Base-by-base conservation (phyloP, 2,329 filamentous ascomycete genomes). In the Ceratocystis smalleyi region DNA sequence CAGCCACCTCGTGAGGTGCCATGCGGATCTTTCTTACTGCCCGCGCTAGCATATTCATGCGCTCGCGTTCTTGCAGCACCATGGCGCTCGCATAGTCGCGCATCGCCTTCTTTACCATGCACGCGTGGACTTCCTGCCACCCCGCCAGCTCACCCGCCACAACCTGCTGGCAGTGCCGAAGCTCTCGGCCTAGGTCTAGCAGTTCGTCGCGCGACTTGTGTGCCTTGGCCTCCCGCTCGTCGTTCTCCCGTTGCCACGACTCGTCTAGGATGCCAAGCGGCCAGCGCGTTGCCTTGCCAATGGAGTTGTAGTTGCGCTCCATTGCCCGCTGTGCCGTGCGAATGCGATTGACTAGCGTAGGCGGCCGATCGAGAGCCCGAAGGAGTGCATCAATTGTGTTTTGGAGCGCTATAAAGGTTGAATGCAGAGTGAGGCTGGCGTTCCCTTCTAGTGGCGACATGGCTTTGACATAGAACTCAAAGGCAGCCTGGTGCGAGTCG, bases 81-180 rank as follows among this genome's bases (percentile, higher is more conserved):
- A 91, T 91, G 40, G 83, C 83, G 70, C 79, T 82, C 19, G 88
- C 92, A 69, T 95, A 83, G 59, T 90, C 84, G 68, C 81, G 83
- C 67, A 96, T 82, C 32, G 89, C 88, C 66, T 82, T 82, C 67
- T 85, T 78, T 1, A 88, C 91, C 75, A 89, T 84, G 70, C 82
- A 83, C 69, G 90, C 89, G 71, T 95, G 85, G 76, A 91, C 83
- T 49, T 95, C 90, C 71, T 96, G 91, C 90, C 94, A 99, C 17
- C 89, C 91, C 0, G 94, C 94, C 64, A 99, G 74, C 75, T 99
- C 94, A 1, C 84, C 81, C 5, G 95, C 92, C 27, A 97, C 92
- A 15, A 92, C 90, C 73, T 95, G 89, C 75, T 96, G 92, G 59
- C 91, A 96, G 73, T 94, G 96, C 61, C 90, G 79, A 64, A 99